phyloP scores from a whole-genome alignment of 2,329 filamentous ascomycete genomes.

The Aspergillus proliferans region DNA sequence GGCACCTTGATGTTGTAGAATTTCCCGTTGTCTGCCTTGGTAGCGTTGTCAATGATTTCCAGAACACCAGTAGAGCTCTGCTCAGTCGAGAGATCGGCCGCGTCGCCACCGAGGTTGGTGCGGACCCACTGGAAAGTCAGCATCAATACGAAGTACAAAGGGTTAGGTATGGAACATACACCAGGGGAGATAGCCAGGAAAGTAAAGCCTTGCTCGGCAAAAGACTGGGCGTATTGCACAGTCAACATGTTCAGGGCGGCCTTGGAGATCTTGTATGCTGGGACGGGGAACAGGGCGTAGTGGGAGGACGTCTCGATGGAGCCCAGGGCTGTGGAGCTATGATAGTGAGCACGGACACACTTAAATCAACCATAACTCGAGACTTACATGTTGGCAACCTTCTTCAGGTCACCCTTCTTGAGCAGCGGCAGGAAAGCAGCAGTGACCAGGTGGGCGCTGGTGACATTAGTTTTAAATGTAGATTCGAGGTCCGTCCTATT shows the following conservation, averaged over 20 bases:
- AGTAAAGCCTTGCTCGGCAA: conserved; percentile 36
- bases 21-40: conserved; percentile 37
- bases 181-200: conserved; percentile 41
- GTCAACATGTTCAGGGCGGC: conserved; percentile 46
- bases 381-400: conserved; percentile 36
- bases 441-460: conserved; percentile 32
- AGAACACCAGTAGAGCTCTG: conserved; percentile 28
- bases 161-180: conserved; percentile 26
- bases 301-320: conserved; percentile 27
- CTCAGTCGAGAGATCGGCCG: conserved; percentile 34
- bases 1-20: conserved; percentile 37
- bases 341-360: background rate
- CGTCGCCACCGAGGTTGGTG: conserved; percentile 34
- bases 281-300: conserved; percentile 18
- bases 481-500: conserved; percentile 11
- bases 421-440: conserved; percentile 30
- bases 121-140: conserved; percentile 33
- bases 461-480: conserved; percentile 37
- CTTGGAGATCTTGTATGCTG: conserved; percentile 44
- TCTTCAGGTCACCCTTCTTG: conserved; percentile 31
- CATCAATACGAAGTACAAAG: background rate
- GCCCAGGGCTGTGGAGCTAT: conserved; percentile 36
- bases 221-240: conserved; percentile 25
- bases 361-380: background rate
- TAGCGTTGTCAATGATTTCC: conserved; percentile 41